Conservation (phyloP, 2,329 filamentous ascomycete species). For the Aureobasidium sp. region DNA sequence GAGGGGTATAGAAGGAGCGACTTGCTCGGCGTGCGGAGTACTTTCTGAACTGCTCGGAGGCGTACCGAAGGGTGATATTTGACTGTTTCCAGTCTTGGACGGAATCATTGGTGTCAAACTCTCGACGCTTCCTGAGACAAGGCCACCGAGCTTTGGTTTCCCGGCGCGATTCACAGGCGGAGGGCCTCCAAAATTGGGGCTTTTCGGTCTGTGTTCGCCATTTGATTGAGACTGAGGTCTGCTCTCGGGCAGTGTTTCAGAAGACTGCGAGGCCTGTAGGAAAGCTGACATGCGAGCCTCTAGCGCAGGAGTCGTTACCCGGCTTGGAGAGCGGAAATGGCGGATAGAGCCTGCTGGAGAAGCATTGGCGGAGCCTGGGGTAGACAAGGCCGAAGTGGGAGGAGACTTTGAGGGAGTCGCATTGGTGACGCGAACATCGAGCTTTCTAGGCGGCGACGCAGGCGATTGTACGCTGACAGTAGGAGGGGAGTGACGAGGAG, state of each 20-base stretch:
- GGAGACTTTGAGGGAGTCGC: slow-evolving; percentile 15
- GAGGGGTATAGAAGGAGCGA: background rate
- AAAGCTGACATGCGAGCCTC: slow-evolving; percentile 34
- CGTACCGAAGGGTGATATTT: slow-evolving; percentile 71
- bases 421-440: slow-evolving; percentile 3
- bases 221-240: background rate
- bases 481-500: slow-evolving; percentile 50
- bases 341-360: slow-evolving; percentile 21
- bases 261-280: slow-evolving; percentile 23
- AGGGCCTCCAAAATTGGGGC: slow-evolving; percentile 41
- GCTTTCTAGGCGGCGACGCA: slow-evolving; percentile 55
- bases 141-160: slow-evolving; percentile 60
- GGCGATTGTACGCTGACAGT: slow-evolving; percentile 64
- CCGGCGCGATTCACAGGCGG: slow-evolving; percentile 75
- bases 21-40: slow-evolving; percentile 23
- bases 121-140: slow-evolving; percentile 23
- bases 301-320: slow-evolving; percentile 34
- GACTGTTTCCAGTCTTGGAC: background rate
- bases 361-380: slow-evolving; percentile 21
- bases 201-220: slow-evolving; percentile 7
- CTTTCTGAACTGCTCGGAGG: slow-evolving; percentile 68
- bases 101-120: slow-evolving; percentile 21
- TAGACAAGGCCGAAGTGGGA: slow-evolving; percentile 17
- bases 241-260: background rate
- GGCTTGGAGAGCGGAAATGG: slow-evolving; percentile 33